Conservation (phyloP, 345 rosid genomes). For the Cardamine chenopodiifolia region DNA sequence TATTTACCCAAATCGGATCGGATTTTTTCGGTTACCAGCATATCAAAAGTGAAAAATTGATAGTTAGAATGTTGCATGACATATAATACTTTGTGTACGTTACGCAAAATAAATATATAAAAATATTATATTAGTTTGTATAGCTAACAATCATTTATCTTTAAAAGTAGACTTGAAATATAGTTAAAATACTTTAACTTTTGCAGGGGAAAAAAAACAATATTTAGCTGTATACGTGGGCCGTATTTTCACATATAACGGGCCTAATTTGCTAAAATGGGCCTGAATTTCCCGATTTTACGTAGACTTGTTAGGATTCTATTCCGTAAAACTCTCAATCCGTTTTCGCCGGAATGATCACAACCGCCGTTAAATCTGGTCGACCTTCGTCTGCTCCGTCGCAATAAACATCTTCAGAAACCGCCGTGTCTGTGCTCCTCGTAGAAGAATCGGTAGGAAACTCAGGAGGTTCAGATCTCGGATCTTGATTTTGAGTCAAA, state of each 20-base stretch:
- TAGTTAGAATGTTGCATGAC: too few relatives aligned
- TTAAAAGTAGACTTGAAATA: too few relatives aligned
- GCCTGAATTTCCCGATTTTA: background rate
- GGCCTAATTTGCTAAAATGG: background rate
- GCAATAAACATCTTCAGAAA: background rate
- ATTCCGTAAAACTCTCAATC: background rate
- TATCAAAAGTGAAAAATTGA: too few relatives aligned
- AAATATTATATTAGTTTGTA: too few relatives aligned
- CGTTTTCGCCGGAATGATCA: background rate
- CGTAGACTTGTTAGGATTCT: background rate
- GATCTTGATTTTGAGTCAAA: slow-evolving; percentile 4
- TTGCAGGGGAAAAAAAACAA: background rate
- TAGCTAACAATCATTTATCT: too few relatives aligned
- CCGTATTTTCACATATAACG: background rate
- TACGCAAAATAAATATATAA: too few relatives aligned
- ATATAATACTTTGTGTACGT: too few relatives aligned
- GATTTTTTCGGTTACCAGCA: too few relatives aligned
- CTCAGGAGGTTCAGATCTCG: background rate
- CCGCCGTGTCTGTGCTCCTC: background rate
- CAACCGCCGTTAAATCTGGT: background rate
- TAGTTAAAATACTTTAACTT: background rate
- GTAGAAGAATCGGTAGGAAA: background rate
- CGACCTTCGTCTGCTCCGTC: background rate
- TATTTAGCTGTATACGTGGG: background rate
- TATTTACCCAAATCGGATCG: too few relatives aligned